Evolutionary conservation across 768 basidiomycete genomes (phyloP).

Genomic region (Pulveroboletus sp.): DNA sequence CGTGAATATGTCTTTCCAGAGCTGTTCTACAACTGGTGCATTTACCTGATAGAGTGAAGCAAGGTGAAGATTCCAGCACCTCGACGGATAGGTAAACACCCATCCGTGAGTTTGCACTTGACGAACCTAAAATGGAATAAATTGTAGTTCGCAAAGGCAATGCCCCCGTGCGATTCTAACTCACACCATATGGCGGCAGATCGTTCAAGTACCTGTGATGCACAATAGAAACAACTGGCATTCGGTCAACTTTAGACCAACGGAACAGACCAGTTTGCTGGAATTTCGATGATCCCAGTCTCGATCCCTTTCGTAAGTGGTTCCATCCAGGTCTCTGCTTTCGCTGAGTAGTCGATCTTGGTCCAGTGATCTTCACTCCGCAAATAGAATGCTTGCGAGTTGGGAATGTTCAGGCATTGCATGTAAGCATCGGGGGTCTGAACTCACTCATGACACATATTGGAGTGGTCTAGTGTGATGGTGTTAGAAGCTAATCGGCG

Average conservation of each 20-base stretch:
- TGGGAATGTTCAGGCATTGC: conserved; percentile 11
- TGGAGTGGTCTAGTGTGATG: conserved; percentile 47
- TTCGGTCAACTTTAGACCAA: neutral
- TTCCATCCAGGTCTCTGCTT: conserved; percentile 70
- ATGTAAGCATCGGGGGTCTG: neutral
- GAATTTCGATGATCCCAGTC: conserved; percentile 60
- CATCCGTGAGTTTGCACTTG: conserved; percentile 66
- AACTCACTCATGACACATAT: conserved; percentile 48
- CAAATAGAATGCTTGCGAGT: conserved; percentile 63
- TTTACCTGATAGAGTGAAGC: conserved; percentile 45
- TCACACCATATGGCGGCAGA: conserved; percentile 69
- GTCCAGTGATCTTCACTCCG: conserved; percentile 68
- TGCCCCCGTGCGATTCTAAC: conserved; percentile 4
- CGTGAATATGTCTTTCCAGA: conserved; percentile 73
- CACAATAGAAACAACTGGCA: neutral
- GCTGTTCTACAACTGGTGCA: conserved; percentile 56
- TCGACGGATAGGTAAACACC: conserved; percentile 39
- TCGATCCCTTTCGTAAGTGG: conserved; percentile 59
- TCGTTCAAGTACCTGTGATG: conserved; percentile 61
- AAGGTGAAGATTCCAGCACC: neutral
- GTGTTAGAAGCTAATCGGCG: conserved; percentile 3
- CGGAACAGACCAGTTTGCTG: conserved; percentile 57
- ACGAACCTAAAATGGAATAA: conserved; percentile 44
- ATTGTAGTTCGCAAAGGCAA: neutral
- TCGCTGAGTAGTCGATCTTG: conserved; percentile 59